These are phyloP conservation scores for Tulasnella sp. DNA, from an alignment of 768 basidiomycete genomes.

Conservation along the genomic window DNA sequence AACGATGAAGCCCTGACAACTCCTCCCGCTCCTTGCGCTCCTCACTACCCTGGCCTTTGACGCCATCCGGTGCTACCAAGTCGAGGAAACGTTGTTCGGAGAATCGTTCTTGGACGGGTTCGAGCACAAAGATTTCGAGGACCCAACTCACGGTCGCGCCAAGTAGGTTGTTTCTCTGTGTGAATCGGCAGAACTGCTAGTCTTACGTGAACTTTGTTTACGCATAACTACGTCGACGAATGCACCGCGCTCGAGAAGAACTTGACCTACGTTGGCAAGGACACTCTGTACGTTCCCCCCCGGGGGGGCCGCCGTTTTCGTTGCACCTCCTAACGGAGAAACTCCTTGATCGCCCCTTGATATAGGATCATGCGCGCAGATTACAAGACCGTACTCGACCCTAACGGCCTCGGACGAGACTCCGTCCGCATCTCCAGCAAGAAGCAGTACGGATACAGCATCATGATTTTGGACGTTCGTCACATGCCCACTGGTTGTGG, in stretches of 20 bases:
- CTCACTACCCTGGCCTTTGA: background rate
- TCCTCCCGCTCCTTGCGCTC: background rate
- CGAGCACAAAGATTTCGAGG: background rate
- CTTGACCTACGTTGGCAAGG: constrained; percentile 52
- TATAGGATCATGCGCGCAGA: constrained; percentile 52
- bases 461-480: constrained; percentile 52
- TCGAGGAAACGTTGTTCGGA: background rate
- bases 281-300: constrained; percentile 27
- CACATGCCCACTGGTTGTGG: constrained; percentile 51
- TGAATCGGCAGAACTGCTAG: too few species aligned
- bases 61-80: background rate
- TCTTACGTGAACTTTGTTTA: background rate
- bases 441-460: constrained; percentile 50
- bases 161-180: background rate
- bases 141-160: constrained; percentile 11
- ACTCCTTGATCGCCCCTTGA: too few species aligned
- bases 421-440: constrained; percentile 55
- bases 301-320: background rate
- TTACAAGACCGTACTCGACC: constrained; percentile 43
- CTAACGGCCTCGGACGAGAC: constrained; percentile 54
- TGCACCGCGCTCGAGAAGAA: constrained; percentile 50
- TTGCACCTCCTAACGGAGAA: background rate
- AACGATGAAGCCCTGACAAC: background rate
- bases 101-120: background rate
- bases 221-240: constrained; percentile 45